Evolutionary conservation across 2,329 filamentous ascomycete species (phyloP), one percentile per base, ranked within the genome.

Genomic region (Neodidymelliopsis sp.): DNA sequence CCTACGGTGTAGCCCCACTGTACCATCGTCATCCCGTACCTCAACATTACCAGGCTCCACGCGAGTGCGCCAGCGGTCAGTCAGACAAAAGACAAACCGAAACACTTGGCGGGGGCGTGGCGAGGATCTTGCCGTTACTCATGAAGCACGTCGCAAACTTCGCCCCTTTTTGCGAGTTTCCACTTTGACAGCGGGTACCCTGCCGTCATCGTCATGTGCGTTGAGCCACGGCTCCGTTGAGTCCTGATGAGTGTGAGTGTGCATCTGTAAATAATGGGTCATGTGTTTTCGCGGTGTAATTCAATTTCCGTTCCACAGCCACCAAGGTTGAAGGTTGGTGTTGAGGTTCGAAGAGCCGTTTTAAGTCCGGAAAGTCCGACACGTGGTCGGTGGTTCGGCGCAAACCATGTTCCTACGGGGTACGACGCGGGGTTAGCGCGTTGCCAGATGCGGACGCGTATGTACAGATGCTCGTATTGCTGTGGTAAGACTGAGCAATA

Each of bases 81-180:
- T 50, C 47, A 50, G 24, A 50, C 40, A 45, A 29, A 45, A n/a
- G 35, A 45, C 41, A 40, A 45, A 36, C 39, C 28, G 40, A 50
- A 45, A 40, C 20, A 7, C 47, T 50, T 50, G 47, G 47, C 47
- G 44, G 47, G 40, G 40, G 47, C 47, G 18, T 40, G n/a, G n/a
- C n/a, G n/a, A n/a, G n/a, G n/a, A n/a, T n/a, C n/a, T n/a, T n/a
- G n/a, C n/a, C n/a, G n/a, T n/a, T n/a, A n/a, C n/a, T 35, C 29
- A 18, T 50, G 47, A 50, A 50, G 47, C 47, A 30, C 16, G 22
- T 40, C 39, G 39, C 39, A 44, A 44, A 33, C 34, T 34, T 44
- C 34, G 34, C 47, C n/a, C n/a, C n/a, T n/a, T n/a, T n/a, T n/a
- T n/a, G n/a, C n/a, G n/a, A n/a, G n/a, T n/a, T n/a, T n/a, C n/a